A percentile compares a stretch with the other conserved stretches of the same genome.
Evolutionary conservation across 768 basidiomycete genomes (phyloP).

Genomic region (Astraeus odoratus): DNA sequence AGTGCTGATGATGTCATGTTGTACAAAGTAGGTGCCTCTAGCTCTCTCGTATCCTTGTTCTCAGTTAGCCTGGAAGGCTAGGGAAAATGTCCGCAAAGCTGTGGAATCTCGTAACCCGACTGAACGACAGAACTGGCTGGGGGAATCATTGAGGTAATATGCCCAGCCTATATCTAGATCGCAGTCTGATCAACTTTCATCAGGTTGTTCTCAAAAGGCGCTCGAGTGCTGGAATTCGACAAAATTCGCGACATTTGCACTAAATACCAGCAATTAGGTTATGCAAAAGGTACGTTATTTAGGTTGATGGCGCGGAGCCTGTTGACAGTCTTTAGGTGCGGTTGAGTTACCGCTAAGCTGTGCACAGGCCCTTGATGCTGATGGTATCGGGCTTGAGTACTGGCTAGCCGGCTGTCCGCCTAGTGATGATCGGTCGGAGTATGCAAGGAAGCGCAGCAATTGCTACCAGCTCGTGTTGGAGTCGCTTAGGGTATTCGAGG

Average conservation of each 20-base stretch:
- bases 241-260: constrained; percentile 79
- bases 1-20: constrained; percentile 97
- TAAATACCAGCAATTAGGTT: constrained; percentile 84
- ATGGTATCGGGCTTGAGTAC: constrained; percentile 67
- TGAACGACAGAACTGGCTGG: constrained; percentile 74
- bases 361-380: constrained; percentile 70
- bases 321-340: constrained; percentile 46
- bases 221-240: constrained; percentile 75
- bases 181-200: constrained; percentile 7
- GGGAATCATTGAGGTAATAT: constrained; percentile 79
- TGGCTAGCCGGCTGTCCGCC: constrained; percentile 60
- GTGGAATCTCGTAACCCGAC: constrained; percentile 67
- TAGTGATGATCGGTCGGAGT: constrained; percentile 51
- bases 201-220: constrained; percentile 86
- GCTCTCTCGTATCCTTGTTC: constrained; percentile 3
- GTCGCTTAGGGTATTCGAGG: constrained; percentile 75
- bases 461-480: constrained; percentile 85
- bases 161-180: background rate
- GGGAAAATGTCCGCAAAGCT: constrained; percentile 89
- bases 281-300: constrained; percentile 60
- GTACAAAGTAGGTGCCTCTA: constrained; percentile 64
- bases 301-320: background rate
- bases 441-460: constrained; percentile 53
- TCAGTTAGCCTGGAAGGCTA: constrained; percentile 48
- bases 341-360: constrained; percentile 81